These are phyloP conservation scores for Xylaria scruposa DNA, from an alignment of 495 filamentous ascomycete genomes.

Conservation along the genomic window DNA sequence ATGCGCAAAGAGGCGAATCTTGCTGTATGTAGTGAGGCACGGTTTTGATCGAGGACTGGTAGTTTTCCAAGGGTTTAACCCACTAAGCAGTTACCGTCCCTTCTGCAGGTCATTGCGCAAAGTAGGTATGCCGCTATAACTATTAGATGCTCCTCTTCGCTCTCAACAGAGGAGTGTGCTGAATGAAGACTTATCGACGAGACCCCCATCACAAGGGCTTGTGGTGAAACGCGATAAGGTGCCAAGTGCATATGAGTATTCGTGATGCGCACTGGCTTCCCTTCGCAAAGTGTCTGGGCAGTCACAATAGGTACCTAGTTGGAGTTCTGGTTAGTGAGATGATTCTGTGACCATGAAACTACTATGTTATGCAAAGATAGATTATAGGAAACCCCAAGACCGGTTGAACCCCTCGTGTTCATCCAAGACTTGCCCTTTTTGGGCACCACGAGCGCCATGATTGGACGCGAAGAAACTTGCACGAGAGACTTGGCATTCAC, in stretches of 20 bases:
- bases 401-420: conserved; percentile 3
- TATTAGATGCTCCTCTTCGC: background rate
- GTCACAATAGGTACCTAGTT: background rate
- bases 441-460: conserved; percentile 22
- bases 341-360: background rate
- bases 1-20: too few species aligned
- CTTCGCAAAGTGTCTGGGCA: background rate
- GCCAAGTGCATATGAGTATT: background rate
- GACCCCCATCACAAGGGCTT: background rate
- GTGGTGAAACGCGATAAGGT: background rate
- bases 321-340: background rate
- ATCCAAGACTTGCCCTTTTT: conserved; percentile 28
- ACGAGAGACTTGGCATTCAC: conserved; percentile 4
- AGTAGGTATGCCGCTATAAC: too few species aligned
- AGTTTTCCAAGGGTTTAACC: background rate
- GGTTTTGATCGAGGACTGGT: background rate
- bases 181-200: background rate
- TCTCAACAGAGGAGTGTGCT: background rate
- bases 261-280: background rate
- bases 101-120: too few species aligned
- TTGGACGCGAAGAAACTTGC: conserved; percentile 18
- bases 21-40: too few species aligned
- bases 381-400: background rate
- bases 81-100: too few species aligned
- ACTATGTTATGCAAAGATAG: background rate